These are phyloP conservation scores for Clonostachys solani DNA, from an alignment of 2,329 filamentous ascomycete genomes.

Conservation along the genomic window DNA sequence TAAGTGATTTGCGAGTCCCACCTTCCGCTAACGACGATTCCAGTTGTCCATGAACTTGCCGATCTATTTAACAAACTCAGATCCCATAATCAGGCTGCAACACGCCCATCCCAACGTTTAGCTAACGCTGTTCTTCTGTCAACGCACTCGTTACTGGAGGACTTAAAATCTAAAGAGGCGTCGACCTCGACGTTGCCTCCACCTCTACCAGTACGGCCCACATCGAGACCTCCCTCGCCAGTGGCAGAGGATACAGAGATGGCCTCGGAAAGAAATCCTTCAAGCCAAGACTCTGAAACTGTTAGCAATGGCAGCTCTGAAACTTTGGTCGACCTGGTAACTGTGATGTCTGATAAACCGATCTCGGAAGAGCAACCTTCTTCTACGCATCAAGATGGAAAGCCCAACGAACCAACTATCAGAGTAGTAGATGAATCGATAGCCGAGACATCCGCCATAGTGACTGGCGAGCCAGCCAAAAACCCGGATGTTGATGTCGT, in stretches of 20 bases:
- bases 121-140: constrained; percentile 74
- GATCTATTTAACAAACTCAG: constrained; percentile 69
- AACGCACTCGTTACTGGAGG: constrained; percentile 29
- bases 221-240: constrained; percentile 26
- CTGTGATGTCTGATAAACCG: neutral
- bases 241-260: neutral
- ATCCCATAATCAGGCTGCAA: constrained; percentile 53
- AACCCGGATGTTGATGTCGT: constrained; percentile 12
- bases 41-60: constrained; percentile 72
- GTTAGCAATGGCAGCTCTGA: constrained; percentile 45
- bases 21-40: constrained; percentile 17
- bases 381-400: neutral
- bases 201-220: constrained; percentile 44
- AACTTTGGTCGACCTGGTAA: constrained; percentile 35
- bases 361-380: neutral
- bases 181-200: constrained; percentile 27
- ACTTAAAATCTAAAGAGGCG: constrained; percentile 15
- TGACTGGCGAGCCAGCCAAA: constrained; percentile 4
- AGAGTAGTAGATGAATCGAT: too few species aligned
- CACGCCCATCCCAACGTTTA: constrained; percentile 71
- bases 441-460: neutral
- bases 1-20: constrained; percentile 21
- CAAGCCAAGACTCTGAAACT: constrained; percentile 15
- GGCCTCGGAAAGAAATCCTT: constrained; percentile 15
- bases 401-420: too few species aligned